Base-by-base conservation (phyloP, 139 green algal species). In the Pleodorina starrii region DNA sequence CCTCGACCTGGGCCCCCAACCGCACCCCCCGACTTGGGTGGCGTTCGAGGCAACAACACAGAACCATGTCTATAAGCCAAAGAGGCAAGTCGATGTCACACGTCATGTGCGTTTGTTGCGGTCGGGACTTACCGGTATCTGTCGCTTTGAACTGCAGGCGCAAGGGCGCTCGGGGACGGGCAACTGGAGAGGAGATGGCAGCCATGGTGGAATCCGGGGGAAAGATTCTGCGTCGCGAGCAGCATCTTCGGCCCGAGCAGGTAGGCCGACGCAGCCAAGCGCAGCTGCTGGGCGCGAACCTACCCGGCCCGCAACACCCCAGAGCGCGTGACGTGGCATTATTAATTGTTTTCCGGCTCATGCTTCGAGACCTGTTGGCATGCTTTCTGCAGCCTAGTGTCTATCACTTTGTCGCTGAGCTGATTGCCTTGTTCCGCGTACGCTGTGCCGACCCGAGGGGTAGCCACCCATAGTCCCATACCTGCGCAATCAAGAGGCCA, bases 241-340 rank as follows among this genome's bases (percentile, higher is more conserved):
- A 76, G n/a, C 27, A 59, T 19, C 59, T 86, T 27, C 38, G 79
- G 59, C 57, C 57, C 35, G 79, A 86, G 36, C 79, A 86, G 79
- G 78, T 85, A 36, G 46, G 54, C 6, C 6, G 0, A 10, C 12
- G 74, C 44, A 82, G 44, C 27, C 74, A 43, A 44, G 44, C 10
- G 74, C 74, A 82, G 74, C 74, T 82, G 44, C 72, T 25, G n/a
- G n/a, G n/a, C n/a, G n/a, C n/a, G n/a, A n/a, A n/a, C n/a, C n/a
- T n/a, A n/a, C n/a, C n/a, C n/a, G n/a, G n/a, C n/a, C n/a, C n/a
- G n/a, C n/a, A n/a, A n/a, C n/a, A n/a, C n/a, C n/a, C n/a, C n/a
- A n/a, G n/a, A n/a, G n/a, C n/a, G n/a, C n/a, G n/a, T n/a, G n/a
- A n/a, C n/a, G n/a, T n/a, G n/a, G n/a, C n/a, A n/a, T n/a, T n/a